Conservation (phyloP, 805 yeast genomes). For the Wickerhamomyces subpelliculosus region DNA sequence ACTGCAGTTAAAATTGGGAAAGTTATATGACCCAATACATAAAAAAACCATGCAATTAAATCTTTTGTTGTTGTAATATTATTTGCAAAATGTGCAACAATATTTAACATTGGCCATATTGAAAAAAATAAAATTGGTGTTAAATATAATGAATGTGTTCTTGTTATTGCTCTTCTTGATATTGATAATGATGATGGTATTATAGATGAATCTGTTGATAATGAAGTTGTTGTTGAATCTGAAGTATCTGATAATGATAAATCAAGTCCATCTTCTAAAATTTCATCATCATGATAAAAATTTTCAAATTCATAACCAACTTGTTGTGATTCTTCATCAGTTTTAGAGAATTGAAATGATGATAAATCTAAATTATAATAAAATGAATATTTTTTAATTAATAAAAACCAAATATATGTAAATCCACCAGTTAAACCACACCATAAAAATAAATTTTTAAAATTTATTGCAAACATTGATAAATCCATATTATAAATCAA, state of each 20-base stretch:
- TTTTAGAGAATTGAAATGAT: constrained; percentile 3
- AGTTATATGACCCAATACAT: constrained; percentile 54
- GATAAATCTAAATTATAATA: constrained; percentile 21
- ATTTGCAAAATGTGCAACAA: constrained; percentile 33
- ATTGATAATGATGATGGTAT: constrained; percentile 5
- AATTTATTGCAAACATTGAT: constrained; percentile 26
- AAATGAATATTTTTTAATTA: constrained; percentile 21
- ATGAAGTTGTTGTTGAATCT: constrained; percentile 1
- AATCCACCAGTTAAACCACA: constrained; percentile 8
- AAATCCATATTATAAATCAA: constrained; percentile 37
- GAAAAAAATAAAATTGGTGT: constrained; percentile 31
- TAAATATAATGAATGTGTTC: constrained; percentile 8
- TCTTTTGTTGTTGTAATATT: constrained; percentile 42
- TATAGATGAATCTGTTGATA: not conserved
- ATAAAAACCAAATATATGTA: constrained; percentile 8
- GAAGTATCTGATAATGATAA: constrained; percentile 1
- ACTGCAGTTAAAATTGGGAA: constrained; percentile 56
- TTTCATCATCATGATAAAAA: not conserved
- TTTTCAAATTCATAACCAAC: not conserved
- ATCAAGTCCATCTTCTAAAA: too few species aligned
- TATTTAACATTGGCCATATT: constrained; percentile 44
- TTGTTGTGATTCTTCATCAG: constrained; percentile 1
- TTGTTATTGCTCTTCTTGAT: constrained; percentile 7
- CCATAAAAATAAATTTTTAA: constrained; percentile 13
- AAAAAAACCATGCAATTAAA: constrained; percentile 52